Conservation (phyloP, 1,139 yeast species). For the Geotrichum restrictum region DNA sequence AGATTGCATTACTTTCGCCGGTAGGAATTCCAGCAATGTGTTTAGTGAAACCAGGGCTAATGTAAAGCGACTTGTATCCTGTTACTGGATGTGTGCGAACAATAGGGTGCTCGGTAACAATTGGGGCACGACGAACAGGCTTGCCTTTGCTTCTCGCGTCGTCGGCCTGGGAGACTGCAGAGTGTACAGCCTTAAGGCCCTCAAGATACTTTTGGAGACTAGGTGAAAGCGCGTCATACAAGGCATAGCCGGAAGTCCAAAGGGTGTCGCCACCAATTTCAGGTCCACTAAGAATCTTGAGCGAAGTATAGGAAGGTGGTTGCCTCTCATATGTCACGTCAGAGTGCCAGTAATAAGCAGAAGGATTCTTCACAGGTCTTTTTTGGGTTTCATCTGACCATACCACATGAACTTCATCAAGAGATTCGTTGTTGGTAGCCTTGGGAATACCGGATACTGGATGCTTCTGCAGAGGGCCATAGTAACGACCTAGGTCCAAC, state of each 20-base stretch:
- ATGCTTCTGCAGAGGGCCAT: conserved; percentile 67
- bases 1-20: conserved; percentile 57
- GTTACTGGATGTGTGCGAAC: conserved; percentile 68
- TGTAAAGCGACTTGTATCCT: conserved; percentile 55
- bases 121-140: conserved; percentile 59
- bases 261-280: conserved; percentile 69
- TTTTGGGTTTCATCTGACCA: conserved; percentile 37
- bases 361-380: conserved; percentile 31
- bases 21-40: conserved; percentile 61
- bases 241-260: conserved; percentile 60
- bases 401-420: conserved; percentile 56
- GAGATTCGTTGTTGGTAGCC: conserved; percentile 34
- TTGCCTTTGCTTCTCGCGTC: conserved; percentile 54
- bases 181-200: conserved; percentile 58
- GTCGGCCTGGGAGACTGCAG: conserved; percentile 63
- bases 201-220: conserved; percentile 52
- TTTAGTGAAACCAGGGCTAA: conserved; percentile 59
- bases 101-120: conserved; percentile 59
- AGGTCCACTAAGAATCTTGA: conserved; percentile 59
- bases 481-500: conserved; percentile 57
- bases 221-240: conserved; percentile 67
- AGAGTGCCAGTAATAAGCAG: conserved; percentile 51
- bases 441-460: conserved; percentile 71
- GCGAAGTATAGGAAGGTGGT: conserved; percentile 64
- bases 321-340: conserved; percentile 69